Percentiles rank a stretch among this genome's conserved stretches.
These are phyloP conservation scores for Atkinsonella hypoxylon DNA, from an alignment of 2,329 filamentous ascomycete species.

Conservation along the genomic window DNA sequence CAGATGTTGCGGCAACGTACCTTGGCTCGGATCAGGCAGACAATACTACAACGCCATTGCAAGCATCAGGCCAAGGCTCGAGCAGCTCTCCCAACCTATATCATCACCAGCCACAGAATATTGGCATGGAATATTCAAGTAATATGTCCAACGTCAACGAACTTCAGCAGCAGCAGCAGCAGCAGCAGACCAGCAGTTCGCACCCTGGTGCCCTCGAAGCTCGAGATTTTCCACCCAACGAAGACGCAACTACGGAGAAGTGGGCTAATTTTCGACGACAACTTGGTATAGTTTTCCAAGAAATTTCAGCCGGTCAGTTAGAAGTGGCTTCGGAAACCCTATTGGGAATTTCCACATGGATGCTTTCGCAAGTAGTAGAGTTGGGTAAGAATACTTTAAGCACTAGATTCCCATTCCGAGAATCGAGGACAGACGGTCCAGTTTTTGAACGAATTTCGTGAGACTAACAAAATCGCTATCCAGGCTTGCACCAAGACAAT, in stretches of 20 bases:
- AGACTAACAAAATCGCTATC: background rate
- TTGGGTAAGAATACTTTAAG: conserved; percentile 33
- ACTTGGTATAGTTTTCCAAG: conserved; percentile 57
- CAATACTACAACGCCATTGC: conserved; percentile 42
- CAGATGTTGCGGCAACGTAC: conserved; percentile 52
- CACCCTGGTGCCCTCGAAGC: conserved; percentile 33
- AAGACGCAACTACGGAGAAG: conserved; percentile 50
- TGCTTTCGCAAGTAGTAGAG: conserved; percentile 41
- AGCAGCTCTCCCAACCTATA: conserved; percentile 47
- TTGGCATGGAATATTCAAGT: conserved; percentile 38
- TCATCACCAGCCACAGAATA: conserved; percentile 51
- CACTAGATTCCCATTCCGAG: background rate
- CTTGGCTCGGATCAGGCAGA: conserved; percentile 36
- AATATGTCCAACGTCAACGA: conserved; percentile 34
- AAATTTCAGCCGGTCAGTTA: conserved; percentile 44
- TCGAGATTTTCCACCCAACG: conserved; percentile 45
- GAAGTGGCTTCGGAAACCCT: conserved; percentile 40
- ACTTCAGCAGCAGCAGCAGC: conserved; percentile 24
- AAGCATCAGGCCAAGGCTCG: conserved; percentile 35
- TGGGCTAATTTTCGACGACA: conserved; percentile 54
- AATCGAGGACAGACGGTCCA: no score
- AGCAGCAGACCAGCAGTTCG: background rate
- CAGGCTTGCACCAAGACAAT: conserved; percentile 72
- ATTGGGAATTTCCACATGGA: conserved; percentile 41
- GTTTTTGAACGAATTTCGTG: background rate